phyloP scores from a whole-genome alignment of 108 stramenopile genomes.

The Nannochloropsis gaditana region DNA sequence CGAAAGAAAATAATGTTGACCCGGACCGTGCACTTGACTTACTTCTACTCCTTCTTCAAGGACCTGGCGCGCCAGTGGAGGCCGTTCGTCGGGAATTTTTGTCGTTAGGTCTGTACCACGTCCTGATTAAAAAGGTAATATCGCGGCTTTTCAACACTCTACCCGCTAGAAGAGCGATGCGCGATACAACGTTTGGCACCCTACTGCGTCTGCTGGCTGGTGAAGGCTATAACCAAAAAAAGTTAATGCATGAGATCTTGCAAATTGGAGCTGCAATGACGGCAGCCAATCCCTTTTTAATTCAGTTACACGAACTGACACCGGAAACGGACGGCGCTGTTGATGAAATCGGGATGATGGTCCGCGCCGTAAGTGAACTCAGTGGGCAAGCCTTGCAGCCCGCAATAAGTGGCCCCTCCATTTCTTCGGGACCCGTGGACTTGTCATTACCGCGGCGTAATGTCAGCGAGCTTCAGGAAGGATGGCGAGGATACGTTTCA shows the following conservation, averaged over 20 bases:
- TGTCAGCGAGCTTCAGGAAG: background rate
- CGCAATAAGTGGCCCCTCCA: background rate
- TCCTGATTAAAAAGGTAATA: background rate
- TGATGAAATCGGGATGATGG: background rate
- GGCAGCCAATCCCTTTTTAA: constrained; percentile 14
- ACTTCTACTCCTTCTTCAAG: background rate
- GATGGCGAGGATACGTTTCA: background rate
- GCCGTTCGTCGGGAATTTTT: background rate
- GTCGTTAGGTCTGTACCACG: background rate
- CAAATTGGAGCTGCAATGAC: background rate
- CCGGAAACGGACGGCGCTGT: background rate
- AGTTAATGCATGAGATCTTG: background rate
- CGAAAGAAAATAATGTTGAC: background rate
- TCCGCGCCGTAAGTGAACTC: background rate
- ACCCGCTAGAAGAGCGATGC: background rate
- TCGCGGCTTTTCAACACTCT: background rate
- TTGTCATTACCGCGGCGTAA: background rate
- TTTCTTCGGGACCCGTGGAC: background rate
- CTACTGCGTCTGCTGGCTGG: background rate
- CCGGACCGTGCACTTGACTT: background rate
- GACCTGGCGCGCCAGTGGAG: background rate
- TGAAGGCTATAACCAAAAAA: constrained; percentile 9
- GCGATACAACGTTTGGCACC: background rate
- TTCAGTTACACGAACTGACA: background rate
- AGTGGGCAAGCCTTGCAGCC: background rate